These are phyloP conservation scores for Globisporangium megalacanthum DNA, from an alignment of 352 stramenopile species.

Conservation along the genomic window DNA sequence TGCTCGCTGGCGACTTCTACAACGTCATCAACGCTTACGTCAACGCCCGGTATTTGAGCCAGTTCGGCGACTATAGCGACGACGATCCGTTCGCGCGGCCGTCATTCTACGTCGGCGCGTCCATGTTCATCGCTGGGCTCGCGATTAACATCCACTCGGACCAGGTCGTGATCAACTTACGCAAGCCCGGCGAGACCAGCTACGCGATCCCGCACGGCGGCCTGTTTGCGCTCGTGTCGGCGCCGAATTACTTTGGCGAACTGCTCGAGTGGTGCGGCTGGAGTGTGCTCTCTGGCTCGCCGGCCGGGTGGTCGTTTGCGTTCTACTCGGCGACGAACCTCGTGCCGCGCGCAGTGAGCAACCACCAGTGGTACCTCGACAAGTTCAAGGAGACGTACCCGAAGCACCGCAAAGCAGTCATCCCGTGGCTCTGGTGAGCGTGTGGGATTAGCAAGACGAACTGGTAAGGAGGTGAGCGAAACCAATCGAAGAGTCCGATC, in stretches of 20 bases:
- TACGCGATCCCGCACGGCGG: constrained; percentile 58
- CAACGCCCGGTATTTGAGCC: constrained; percentile 58
- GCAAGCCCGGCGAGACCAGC: constrained; percentile 41
- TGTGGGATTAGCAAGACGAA: too few species aligned
- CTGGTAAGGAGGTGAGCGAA: too few species aligned
- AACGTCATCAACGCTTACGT: constrained; percentile 72
- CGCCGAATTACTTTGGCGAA: constrained; percentile 74
- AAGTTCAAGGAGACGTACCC: constrained; percentile 48
- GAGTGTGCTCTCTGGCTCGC: constrained; percentile 51
- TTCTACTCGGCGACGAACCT: constrained; percentile 49
- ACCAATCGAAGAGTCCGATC: too few species aligned
- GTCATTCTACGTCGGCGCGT: constrained; percentile 49
- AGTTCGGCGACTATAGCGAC: constrained; percentile 46
- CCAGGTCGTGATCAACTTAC: constrained; percentile 61
- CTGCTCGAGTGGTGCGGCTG: constrained; percentile 73
- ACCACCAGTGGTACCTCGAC: constrained; percentile 51
- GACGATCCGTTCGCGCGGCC: constrained; percentile 26
- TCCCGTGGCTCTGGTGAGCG: constrained; percentile 35
- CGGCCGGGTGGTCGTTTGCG: constrained; percentile 39
- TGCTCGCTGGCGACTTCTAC: constrained; percentile 50
- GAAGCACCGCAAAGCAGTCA: constrained; percentile 23
- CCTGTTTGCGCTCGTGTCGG: constrained; percentile 67
- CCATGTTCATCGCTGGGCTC: constrained; percentile 47
- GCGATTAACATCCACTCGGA: constrained; percentile 66
- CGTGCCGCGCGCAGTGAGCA: constrained; percentile 37